A percentile compares a stretch with the other conserved stretches of the same genome.
phyloP scores from a whole-genome alignment of 2,329 filamentous ascomycete species.

The Diaporthe eres region DNA sequence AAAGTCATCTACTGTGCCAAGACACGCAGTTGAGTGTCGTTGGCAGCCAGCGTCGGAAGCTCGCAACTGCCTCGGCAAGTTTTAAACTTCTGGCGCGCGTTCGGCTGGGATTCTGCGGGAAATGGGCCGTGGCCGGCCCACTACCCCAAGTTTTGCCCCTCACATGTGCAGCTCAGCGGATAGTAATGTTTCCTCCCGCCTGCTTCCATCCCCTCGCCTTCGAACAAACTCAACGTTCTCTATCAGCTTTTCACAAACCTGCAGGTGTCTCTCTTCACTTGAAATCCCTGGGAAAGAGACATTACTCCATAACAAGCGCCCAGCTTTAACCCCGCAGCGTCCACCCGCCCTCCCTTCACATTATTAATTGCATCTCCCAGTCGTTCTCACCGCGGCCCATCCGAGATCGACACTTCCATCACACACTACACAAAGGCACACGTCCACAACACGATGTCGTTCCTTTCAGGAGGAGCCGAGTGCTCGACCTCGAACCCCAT shows the following conservation, averaged over 20 bases:
- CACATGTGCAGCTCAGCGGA: not conserved
- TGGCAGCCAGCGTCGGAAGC: not conserved
- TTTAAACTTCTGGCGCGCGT: conserved; percentile 32
- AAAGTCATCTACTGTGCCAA: not conserved
- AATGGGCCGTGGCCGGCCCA: conserved; percentile 12
- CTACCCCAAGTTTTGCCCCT: conserved; percentile 30
- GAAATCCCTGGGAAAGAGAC: not conserved
- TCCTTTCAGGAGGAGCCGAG: conserved; percentile 88
- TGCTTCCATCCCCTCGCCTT: conserved; percentile 2
- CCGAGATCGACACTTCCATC: conserved; percentile 3
- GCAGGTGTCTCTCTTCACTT: not conserved
- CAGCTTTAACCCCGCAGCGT: not conserved
- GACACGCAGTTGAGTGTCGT: not conserved
- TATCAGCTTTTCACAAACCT: not conserved
- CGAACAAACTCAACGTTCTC: not conserved
- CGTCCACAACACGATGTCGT: conserved; percentile 78
- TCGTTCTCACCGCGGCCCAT: not conserved
- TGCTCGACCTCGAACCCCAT: conserved; percentile 98
- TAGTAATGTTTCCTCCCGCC: not conserved
- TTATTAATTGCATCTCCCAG: not conserved
- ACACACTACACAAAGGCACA: not conserved
- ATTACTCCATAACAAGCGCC: not conserved
- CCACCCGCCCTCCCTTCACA: not conserved
- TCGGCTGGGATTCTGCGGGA: conserved; percentile 32
- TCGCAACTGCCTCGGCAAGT: conserved; percentile 38